Evolutionary conservation across 805 yeast genomes (phyloP), one percentile per base, ranked within the genome.

Genomic region (Ogataea ganodermae): DNA sequence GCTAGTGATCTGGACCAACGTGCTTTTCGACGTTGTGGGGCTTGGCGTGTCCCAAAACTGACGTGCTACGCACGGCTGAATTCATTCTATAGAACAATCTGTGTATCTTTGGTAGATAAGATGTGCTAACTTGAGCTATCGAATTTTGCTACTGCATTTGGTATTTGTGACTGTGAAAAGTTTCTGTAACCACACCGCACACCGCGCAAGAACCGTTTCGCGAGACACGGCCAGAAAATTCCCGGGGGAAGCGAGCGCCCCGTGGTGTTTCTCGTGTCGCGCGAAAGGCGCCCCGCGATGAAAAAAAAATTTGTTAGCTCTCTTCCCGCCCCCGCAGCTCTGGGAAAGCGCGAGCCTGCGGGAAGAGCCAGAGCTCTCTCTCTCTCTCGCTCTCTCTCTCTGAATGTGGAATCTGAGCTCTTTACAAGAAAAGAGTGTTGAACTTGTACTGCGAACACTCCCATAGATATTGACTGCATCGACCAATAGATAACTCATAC

Each of bases 1-100:
- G 22, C 66, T 77, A 26, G 84, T 86, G 0, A 65, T 78, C 18
- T 71, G 48, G 44, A 31, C 33, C 39, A 45, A 43, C 24, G 41
- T 50, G 10, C 14, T 51, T 6, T 61, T 50, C 36, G 45, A 44
- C 13, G 26, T 27, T 5, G n/a, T 58, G 8, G 61, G 62, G 13
- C 39, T 60, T 17, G 58, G 52, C 9, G 45, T 46, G 10, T 14
- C 36, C 7, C 7, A 14, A 20, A 21, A 20, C 3, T 40, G 28
- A 40, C 21, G n/a, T 33, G 3, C 7, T 16, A 4, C 7, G 33
- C 8, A 16, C 17, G 33, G 33, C 33, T 30, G 33, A 30, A 30
- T 13, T 8, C 24, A 6, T 22, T 22, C 8, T 22, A 22, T 22
- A 22, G 24, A 22, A 22, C 30, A 27, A 13, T 27, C 30, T 27